Conservation (phyloP, 2,329 filamentous ascomycete genomes). For the Fusarium sambucinum region DNA sequence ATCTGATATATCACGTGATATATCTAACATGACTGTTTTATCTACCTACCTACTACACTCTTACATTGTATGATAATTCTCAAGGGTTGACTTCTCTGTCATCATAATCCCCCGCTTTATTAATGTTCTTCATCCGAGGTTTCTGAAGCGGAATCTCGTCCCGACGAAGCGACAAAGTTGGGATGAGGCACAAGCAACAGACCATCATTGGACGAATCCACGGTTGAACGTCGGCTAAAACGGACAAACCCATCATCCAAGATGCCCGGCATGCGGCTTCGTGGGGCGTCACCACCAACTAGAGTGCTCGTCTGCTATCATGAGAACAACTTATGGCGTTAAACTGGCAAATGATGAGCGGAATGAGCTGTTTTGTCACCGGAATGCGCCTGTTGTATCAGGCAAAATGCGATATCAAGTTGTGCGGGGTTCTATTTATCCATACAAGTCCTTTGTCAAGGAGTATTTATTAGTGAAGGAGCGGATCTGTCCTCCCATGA, state of each 20-base stretch:
- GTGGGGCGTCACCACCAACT: constrained; percentile 42
- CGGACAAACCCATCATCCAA: constrained; percentile 8
- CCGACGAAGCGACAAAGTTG: constrained; percentile 36
- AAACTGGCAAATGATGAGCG: constrained; percentile 29
- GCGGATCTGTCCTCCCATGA: neutral
- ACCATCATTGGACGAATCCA: constrained; percentile 5
- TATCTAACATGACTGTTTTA: neutral
- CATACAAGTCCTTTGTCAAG: constrained; percentile 1
- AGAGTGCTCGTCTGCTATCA: constrained; percentile 34
- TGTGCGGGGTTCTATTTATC: constrained; percentile 40
- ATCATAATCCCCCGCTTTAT: constrained; percentile 4
- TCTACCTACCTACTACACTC: neutral
- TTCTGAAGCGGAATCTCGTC: constrained; percentile 35
- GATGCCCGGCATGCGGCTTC: constrained; percentile 29
- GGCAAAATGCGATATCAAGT: constrained; percentile 31
- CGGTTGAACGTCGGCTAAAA: constrained; percentile 27
- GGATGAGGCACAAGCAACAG: neutral
- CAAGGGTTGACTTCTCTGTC: neutral
- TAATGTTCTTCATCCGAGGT: neutral
- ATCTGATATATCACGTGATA: neutral
- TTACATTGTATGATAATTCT: neutral
- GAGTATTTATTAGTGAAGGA: constrained; percentile 14
- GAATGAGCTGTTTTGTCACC: constrained; percentile 7
- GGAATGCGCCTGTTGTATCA: constrained; percentile 26
- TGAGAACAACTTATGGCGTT: constrained; percentile 31